Evolutionary conservation across 1,284 basidiomycete species (phyloP).

Genomic region (Cutaneotrichosporon spelunceum): DNA sequence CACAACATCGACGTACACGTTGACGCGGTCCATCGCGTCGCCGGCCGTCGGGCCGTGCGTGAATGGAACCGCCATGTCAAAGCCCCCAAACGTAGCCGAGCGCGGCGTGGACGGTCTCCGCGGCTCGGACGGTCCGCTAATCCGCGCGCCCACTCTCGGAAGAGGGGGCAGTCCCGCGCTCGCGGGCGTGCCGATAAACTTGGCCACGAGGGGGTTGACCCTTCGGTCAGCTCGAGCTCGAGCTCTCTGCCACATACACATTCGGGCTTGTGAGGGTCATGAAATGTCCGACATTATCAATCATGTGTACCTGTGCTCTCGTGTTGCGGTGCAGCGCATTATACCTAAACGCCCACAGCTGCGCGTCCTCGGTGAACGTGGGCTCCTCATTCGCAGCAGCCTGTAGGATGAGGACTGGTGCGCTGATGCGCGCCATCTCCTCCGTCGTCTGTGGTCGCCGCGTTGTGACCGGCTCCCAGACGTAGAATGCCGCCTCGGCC

Average conservation of each 20-base stretch:
- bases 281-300: constrained; percentile 21
- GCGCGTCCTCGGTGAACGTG: background rate
- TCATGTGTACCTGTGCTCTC: constrained; percentile 3
- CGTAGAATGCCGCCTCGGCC: constrained; percentile 15
- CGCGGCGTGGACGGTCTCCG: constrained; percentile 27
- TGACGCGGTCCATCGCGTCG: constrained; percentile 22
- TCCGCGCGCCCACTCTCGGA: constrained; percentile 10
- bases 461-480: constrained; percentile 14
- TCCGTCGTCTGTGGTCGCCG: constrained; percentile 2
- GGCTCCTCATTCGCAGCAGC: constrained; percentile 9
- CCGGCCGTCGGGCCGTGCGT: constrained; percentile 25
- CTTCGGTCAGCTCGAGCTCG: no score
- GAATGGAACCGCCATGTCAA: constrained; percentile 23
- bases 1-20: constrained; percentile 13
- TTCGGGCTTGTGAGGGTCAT: constrained; percentile 29
- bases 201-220: constrained; percentile 25
- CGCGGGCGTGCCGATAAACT: constrained; percentile 20
- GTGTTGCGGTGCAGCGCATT: constrained; percentile 6
- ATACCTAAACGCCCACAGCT: constrained; percentile 11
- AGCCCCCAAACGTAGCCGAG: constrained; percentile 7
- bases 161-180: constrained; percentile 16
- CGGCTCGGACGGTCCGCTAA: constrained; percentile 14
- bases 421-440: constrained; percentile 8
- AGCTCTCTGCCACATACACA: no score
- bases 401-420: constrained; percentile 24